Base-by-base conservation (phyloP, 306 rosid genomes). In the Sphenostylis stenocarpa region DNA sequence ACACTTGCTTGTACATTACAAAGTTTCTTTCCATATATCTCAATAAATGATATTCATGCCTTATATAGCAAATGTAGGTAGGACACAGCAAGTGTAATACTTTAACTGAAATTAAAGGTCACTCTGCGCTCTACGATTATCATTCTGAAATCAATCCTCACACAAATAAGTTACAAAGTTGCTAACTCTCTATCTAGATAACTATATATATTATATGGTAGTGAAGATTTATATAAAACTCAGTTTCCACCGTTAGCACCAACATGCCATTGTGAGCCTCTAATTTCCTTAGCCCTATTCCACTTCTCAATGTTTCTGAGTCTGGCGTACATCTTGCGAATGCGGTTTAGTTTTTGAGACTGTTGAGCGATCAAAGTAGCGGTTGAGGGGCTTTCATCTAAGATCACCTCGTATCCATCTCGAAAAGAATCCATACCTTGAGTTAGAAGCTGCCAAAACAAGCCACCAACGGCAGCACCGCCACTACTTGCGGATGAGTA, bases 381-480 rank as follows among this genome's bases (percentile, higher is more conserved):
- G 0, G 97, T 95, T 1, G 98, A 89, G 41, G 89, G 44, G 71
- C 52, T 77, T 79, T 92, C 88, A 10, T 77, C 83, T 45, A 92
- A 81, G 70, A 95, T 44, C 0, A 95, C 85, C 69, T 91, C 99
- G 7, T 91, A 95, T 33, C 96, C 96, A 3, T 95, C 96, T 47
- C 94, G 77, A 66, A 83, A 92, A 17, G 93, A 87, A 82, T 91
- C 97, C 96, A 95, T 88, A 71, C 91, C 96, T 84, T 87, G 73
- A 13, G 82, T 82, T 41, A 92, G 84, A 71, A 92, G 96, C 61
- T 95, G 99, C 99, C 99, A 95, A 82, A 90, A 95, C 21, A 91
- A 61, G 73, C 97, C 96, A 0, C 99, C 99, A 0, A 43, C 81
- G 4, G 98, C 98, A 1, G 96, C 82, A 0, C 98, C 98, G 0